A percentile compares a stretch with the other conserved stretches of the same genome.
These are phyloP conservation scores for Dioszegia hungarica DNA, from an alignment of 768 basidiomycete species.

Conservation along the genomic window DNA sequence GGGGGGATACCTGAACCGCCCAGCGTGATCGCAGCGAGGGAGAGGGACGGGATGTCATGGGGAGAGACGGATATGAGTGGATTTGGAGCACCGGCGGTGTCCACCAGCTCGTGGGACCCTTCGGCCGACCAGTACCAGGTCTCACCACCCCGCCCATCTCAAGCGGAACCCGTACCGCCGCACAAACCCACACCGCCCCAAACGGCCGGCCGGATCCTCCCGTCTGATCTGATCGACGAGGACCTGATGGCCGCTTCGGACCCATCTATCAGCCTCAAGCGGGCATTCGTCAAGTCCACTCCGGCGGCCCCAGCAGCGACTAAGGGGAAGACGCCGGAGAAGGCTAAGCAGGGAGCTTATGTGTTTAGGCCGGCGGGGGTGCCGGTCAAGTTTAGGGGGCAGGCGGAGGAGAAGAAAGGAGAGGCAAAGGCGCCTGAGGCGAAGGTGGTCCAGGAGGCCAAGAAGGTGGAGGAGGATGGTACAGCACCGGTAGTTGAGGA, in stretches of 20 bases:
- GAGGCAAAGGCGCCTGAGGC: not conserved
- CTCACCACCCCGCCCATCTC: not conserved
- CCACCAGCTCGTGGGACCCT: too few relatives aligned
- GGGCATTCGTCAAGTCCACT: constrained; percentile 40
- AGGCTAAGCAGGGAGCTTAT: constrained; percentile 21
- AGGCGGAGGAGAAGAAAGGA: not conserved
- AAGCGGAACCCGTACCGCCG: not conserved
- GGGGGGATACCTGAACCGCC: constrained; percentile 28
- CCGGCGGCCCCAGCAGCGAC: constrained; percentile 9
- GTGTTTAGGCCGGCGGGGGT: constrained; percentile 27
- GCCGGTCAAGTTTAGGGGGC: constrained; percentile 2
- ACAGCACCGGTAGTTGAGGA: too few relatives aligned
- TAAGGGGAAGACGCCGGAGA: constrained; percentile 8
- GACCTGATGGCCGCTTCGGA: constrained; percentile 33
- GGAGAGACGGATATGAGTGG: constrained; percentile 4
- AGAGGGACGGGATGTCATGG: constrained; percentile 7
- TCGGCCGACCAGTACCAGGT: not conserved
- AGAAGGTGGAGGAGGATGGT: not conserved
- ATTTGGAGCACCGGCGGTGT: not conserved
- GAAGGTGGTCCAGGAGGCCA: not conserved
- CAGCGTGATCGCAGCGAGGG: constrained; percentile 36
- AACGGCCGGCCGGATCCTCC: not conserved
- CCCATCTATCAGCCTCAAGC: constrained; percentile 33
- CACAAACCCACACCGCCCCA: not conserved
- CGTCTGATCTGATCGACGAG: constrained; percentile 34